Evolutionary conservation across 208 protist species (phyloP), one percentile per base, ranked within the genome.

Genomic region (Acanthamoeba triangularis): DNA sequence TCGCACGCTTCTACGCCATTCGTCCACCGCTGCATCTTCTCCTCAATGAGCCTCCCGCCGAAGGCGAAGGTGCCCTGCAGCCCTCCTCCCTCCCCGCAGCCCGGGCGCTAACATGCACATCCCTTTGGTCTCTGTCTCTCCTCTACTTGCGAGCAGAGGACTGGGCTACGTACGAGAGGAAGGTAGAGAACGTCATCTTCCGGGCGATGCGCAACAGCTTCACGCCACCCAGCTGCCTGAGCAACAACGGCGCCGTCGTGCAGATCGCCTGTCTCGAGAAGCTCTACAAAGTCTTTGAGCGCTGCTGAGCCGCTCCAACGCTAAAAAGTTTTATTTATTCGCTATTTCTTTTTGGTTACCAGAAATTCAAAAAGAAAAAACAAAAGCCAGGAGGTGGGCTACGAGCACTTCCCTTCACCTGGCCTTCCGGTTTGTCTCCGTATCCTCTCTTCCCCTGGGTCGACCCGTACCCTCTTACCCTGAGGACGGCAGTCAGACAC

Each of bases 231-330:
- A 96, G 91, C 47, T 25, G 33, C 63, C 95, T 97, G 44, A 88
- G 94, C 65, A 97, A 94, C 84, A 93, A 98, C 94, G 95, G 96
- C 18, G 93, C 80, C 18, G 93, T 98, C 20, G 78, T 98, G 35
- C 95, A 98, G 87, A 94, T 98, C 52, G 96, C 97, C 18, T 63
- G 69, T 41, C 61, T 98, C 20, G 90, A 96, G 20, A 98, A 96
- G 54, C 85, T 98, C 47, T 98, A 98, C 67, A 96, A 96, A 63
- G 95, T 98, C 14, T 98, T 98, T 93, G 97, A 98, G 85, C 91
- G 97, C 65, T 98, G 97, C 88, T 98, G n/a, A n/a, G 69, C 2
- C 4, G 2, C 59, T 10, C 7, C 18, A n/a, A 3, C 7, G 13
- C 18, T 20, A 30, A n/a, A 67, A n/a, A 11, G 2, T 67, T n/a